Base-by-base conservation (phyloP, 202 grass and related monocot species). In the Schoenoplectus triqueter region DNA sequence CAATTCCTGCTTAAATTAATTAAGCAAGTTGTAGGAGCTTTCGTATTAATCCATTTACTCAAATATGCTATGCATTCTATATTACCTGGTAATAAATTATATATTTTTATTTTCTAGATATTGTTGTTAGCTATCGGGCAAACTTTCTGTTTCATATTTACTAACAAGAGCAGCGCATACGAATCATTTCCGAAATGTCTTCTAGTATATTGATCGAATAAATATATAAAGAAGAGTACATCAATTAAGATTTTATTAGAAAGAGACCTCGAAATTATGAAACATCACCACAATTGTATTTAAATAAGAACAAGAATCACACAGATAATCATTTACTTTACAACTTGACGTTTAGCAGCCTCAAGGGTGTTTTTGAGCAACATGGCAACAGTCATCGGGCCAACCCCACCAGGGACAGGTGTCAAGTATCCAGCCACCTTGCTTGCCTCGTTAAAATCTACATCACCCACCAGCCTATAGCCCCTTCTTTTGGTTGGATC, bases 371-470 rank as follows among this genome's bases (percentile, higher is more conserved):
- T 98, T 86, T 86, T 92, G 14, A 98, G 88, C 87, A 98, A 80
- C 93, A 98, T 98, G 0, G 93, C 95, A 4, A 98, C 95, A 0
- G 95, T 98, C 95, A 98, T 98, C 0, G 95, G 95, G 2, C 95
- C 95, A 8, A 94, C 93, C 0, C 95, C 95, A 75, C 95, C 95
- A 20, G 95, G 95, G 44, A 98, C 95, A 2, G 95, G 91, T 59
- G 93, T 98, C 72, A 98, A 7, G 69, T 89, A 93, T 64, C 95
- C 95, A 0, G 93, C 95, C 2, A 98, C 91, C 87, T 94, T 90
- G 84, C 93, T 93, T 48, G 78, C 95, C 65, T 91, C 93, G 15
- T 62, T 19, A 8, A 95, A 98, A 87, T 98, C 91, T 3, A 98
- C 95, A 76, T 98, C 95, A 0, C 95, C 95, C 0, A 93, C 93